Evolutionary conservation across 306 rosid species (phyloP).

Genomic region (Calophaca sinica): DNA sequence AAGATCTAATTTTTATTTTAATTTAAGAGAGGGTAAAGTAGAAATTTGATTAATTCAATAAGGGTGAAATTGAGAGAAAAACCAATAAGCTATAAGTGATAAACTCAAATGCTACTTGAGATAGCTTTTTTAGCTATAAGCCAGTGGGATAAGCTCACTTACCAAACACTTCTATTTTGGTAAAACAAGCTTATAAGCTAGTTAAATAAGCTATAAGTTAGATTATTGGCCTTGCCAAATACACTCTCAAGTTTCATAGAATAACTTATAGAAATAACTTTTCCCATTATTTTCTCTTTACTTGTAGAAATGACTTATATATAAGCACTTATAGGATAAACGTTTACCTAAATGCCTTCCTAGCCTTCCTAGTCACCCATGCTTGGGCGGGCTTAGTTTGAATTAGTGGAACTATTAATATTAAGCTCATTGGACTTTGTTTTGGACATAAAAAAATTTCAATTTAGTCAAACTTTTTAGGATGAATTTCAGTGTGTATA

Average conservation of each 20-base stretch:
- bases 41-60: too few species aligned
- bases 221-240: too few species aligned
- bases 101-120: too few species aligned
- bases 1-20: too few species aligned
- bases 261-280: neutral
- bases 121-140: too few species aligned
- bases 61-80: too few species aligned
- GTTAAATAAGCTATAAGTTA: too few species aligned
- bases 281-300: neutral
- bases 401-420: neutral
- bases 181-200: too few species aligned
- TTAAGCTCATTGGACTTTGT: constrained; percentile 20
- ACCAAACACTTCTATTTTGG: too few species aligned
- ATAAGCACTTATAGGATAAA: neutral
- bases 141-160: too few species aligned
- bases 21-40: too few species aligned
- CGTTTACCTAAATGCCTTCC: neutral
- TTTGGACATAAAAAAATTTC: constrained; percentile 8
- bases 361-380: neutral
- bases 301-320: neutral
- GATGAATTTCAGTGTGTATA: neutral
- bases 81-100: too few species aligned
- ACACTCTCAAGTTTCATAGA: neutral
- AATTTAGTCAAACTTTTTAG: neutral
- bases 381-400: neutral